Evolutionary conservation across 2,329 filamentous ascomycete genomes (phyloP).

Genomic region (Penicillium hordei): DNA sequence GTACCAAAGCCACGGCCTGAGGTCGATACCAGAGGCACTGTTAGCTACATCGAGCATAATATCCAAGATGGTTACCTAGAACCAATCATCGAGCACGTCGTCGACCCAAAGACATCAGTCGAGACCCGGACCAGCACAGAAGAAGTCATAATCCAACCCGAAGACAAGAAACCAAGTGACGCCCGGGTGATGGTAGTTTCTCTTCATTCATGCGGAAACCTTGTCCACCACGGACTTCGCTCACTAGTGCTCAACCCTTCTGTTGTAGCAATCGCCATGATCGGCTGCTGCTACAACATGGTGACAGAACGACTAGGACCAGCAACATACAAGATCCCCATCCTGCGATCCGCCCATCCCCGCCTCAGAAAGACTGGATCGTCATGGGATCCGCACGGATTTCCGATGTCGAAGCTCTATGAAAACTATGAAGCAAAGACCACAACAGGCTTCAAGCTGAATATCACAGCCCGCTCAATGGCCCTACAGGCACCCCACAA

Average conservation of each 20-base stretch:
- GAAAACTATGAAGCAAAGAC: conserved; percentile 55
- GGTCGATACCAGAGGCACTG: conserved; percentile 30
- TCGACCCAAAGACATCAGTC: conserved; percentile 22
- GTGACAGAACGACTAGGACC: conserved; percentile 86
- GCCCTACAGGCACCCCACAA: conserved; percentile 93
- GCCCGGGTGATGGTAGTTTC: conserved; percentile 77
- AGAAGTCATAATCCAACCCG: conserved; percentile 2
- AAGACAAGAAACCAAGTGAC: conserved; percentile 16
- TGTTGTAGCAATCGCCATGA: conserved; percentile 87
- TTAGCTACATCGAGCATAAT: conserved; percentile 48
- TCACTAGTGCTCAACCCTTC: conserved; percentile 80
- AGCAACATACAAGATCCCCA: conserved; percentile 79
- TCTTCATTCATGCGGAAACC: conserved; percentile 94
- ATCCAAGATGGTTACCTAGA: conserved; percentile 47
- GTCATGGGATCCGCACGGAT: conserved; percentile 83
- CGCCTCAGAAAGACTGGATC: conserved; percentile 67
- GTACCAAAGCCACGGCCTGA: conserved; percentile 20
- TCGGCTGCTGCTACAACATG: conserved; percentile 98
- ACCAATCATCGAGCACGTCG: conserved; percentile 39
- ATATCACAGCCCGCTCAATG: conserved; percentile 98
- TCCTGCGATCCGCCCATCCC: conserved; percentile 70
- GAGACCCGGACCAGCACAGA: conserved; percentile 1
- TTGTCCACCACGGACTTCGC: conserved; percentile 90
- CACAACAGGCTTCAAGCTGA: conserved; percentile 70
- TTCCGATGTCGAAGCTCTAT: conserved; percentile 81